Conservation (phyloP, 1,139 yeast species). For the Geotrichum phurueaensis region DNA sequence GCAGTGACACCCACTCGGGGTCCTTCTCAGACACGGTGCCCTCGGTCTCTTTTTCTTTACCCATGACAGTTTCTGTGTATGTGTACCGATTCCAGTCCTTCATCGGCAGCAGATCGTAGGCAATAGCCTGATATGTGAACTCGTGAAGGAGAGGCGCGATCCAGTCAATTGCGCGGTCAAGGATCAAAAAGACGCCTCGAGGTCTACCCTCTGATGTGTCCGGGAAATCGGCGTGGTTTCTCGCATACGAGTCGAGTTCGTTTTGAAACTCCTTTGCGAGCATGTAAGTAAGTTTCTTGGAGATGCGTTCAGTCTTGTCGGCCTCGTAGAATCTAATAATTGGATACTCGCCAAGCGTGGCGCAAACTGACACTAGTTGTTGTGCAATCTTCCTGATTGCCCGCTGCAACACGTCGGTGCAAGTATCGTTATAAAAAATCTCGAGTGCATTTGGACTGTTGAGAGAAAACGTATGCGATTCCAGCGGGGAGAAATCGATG, state of each 20-base stretch:
- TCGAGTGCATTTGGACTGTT: slow-evolving; percentile 52
- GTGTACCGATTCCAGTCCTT: slow-evolving; percentile 46
- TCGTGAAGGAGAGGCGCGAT: slow-evolving; percentile 85
- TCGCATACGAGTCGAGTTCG: slow-evolving; percentile 68
- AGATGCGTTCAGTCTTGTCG: slow-evolving; percentile 45
- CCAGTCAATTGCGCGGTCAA: slow-evolving; percentile 80
- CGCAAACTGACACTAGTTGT: slow-evolving; percentile 63
- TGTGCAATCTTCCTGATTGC: slow-evolving; percentile 57
- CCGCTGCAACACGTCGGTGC: slow-evolving; percentile 53
- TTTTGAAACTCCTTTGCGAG: slow-evolving; percentile 69
- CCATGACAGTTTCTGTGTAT: slow-evolving; percentile 57
- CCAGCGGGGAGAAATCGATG: slow-evolving; percentile 45
- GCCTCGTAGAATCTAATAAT: slow-evolving; percentile 54
- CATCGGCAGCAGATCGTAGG: slow-evolving; percentile 59
- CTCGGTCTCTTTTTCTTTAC: slow-evolving; percentile 42
- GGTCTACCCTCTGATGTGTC: slow-evolving; percentile 43
- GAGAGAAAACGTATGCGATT: slow-evolving; percentile 44
- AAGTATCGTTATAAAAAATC: slow-evolving; percentile 62
- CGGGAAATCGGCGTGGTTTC: slow-evolving; percentile 59
- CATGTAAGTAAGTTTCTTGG: slow-evolving; percentile 62
- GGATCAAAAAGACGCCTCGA: slow-evolving; percentile 65
- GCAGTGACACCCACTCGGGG: slow-evolving; percentile 64
- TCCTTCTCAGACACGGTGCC: slow-evolving; percentile 57
- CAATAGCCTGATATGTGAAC: slow-evolving; percentile 91
- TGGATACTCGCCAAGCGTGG: slow-evolving; percentile 83